phyloP scores from a whole-genome alignment of 169 alveolate genomes.

The Amoebophrya sp. region DNA sequence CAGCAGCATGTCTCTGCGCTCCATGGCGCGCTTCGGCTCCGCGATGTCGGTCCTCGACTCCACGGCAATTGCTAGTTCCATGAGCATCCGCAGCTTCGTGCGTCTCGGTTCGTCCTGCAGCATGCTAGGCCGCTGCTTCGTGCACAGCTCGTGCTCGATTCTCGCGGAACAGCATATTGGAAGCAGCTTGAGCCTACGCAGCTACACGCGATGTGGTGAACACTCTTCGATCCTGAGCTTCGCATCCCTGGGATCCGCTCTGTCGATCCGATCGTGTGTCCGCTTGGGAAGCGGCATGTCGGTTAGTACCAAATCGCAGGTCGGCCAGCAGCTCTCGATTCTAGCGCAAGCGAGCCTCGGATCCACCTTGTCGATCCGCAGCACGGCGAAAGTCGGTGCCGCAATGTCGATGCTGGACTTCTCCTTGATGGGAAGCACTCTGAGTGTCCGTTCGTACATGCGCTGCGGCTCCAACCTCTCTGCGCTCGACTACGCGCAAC shows the following conservation, averaged over 20 bases:
- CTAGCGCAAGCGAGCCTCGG: not conserved
- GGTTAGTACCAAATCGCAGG: not conserved
- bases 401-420: not conserved
- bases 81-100: not conserved
- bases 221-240: not conserved
- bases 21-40: not conserved
- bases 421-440: not conserved
- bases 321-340: not conserved
- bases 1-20: not conserved
- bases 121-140: not conserved
- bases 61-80: not conserved
- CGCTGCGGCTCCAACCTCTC: not conserved
- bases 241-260: not conserved
- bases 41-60: not conserved
- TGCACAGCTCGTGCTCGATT: not conserved
- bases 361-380: not conserved
- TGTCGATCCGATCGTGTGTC: not conserved
- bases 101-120: not conserved
- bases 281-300: not conserved
- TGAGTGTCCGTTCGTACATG: not conserved
- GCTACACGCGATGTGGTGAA: not conserved
- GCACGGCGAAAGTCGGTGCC: not conserved
- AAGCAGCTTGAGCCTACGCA: not conserved
- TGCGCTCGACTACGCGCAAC: not conserved
- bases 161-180: not conserved